Evolutionary conservation across 2,329 filamentous ascomycete species (phyloP), one percentile per base, ranked within the genome.

Genomic region (Monilinia fructicola): DNA sequence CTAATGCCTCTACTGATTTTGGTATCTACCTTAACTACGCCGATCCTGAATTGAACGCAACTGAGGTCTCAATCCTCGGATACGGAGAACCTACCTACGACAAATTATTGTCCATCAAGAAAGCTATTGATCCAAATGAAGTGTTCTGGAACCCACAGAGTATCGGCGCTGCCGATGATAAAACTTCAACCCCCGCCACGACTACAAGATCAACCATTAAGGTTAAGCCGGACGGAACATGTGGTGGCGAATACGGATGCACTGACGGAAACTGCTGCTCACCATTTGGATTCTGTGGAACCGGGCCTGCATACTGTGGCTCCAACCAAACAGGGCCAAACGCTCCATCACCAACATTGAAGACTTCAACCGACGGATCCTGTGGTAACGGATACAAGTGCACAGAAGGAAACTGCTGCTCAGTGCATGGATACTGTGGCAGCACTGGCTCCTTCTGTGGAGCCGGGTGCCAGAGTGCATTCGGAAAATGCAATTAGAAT

Each of bases 1-100:
- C 69, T 21, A 67, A 70, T 9, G 65, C 69, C 23, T 65, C 69
- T 54, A 66, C 66, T 23, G 67, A 70, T 40, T 69, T 72, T 40
- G 38, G 52, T 9, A 31, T 26, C 10, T 69, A 69, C 35, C 50
- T 69, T 18, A 69, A 69, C 52, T 69, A 67, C 23, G 55, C 64
- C 2, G 68, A 69, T 26, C 54, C 67, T 7, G 50, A 56, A 23
- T 50, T 69, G 23, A 52, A 28, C 1, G 52, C 64, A 18, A 31
- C 35, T 21, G n/a, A 64, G 10, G 67, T 50, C 28, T 42, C 54
- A 9, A 18, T 50, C 0, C 46, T 54, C 12, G 60, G 58, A 3
- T 69, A 69, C 31, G 69, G 67, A 9, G 21, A 38, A 26, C 23
- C 23, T 4, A 65, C 71, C 28, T 69, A 69, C 23, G 46, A 65